Evolutionary conservation across 192 early-diverging fungal species (phyloP).

Genomic region (Allomyces javanicus): DNA sequence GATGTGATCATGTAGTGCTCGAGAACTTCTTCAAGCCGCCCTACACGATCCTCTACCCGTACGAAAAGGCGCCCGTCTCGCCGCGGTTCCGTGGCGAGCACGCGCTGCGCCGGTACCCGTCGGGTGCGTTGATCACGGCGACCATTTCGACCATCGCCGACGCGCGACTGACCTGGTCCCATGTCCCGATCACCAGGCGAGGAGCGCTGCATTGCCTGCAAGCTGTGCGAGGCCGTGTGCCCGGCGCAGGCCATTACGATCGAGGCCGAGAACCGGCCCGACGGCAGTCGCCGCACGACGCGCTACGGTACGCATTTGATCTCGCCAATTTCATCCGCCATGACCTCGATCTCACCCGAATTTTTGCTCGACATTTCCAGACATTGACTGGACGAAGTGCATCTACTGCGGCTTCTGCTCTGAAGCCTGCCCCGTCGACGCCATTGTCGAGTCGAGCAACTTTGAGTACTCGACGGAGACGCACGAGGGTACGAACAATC

Average conservation of each 20-base stretch:
- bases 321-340: too few relatives aligned
- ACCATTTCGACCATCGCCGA: not conserved
- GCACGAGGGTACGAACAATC: conserved; percentile 31
- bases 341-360: too few relatives aligned
- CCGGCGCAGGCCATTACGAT: conserved; percentile 97
- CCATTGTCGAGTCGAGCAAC: conserved; percentile 94
- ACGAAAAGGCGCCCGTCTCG: conserved; percentile 80
- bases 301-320: conserved; percentile 40
- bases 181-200: conserved; percentile 37
- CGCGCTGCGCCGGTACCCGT: conserved; percentile 81
- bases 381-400: conserved; percentile 99
- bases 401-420: conserved; percentile 96
- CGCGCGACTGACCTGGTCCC: not conserved
- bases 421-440: conserved; percentile 90
- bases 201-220: conserved; percentile 97
- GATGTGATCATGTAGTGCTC: conserved; percentile 21
- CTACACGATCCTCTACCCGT: conserved; percentile 90
- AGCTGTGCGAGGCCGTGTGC: conserved; percentile 93
- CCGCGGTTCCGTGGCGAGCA: conserved; percentile 95
- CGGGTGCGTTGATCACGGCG: conserved; percentile 28
- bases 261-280: conserved; percentile 87
- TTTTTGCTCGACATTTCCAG: not conserved
- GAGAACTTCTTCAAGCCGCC: conserved; percentile 89
- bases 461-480: conserved; percentile 94
- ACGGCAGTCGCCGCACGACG: conserved; percentile 81